Evolutionary conservation across 345 rosid species (phyloP).

Genomic region (Clarkia xantiana): DNA sequence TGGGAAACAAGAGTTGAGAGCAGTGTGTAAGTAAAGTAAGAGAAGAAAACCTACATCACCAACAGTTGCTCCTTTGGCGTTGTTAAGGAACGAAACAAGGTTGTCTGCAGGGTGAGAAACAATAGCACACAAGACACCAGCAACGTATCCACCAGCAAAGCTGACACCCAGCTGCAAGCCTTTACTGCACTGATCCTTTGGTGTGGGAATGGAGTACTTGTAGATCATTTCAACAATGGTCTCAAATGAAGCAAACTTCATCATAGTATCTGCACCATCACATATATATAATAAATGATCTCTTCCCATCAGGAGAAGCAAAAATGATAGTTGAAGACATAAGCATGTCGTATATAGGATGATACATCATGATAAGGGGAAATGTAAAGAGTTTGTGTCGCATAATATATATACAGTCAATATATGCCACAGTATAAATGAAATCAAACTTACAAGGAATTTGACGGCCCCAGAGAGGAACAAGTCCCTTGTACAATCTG

Average conservation of each 20-base stretch:
- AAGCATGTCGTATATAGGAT: no score
- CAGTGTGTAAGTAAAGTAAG: neutral
- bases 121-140: slow-evolving; percentile 69
- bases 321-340: neutral
- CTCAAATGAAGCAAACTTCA: slow-evolving; percentile 89
- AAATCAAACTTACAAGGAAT: slow-evolving; percentile 25
- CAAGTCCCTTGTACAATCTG: slow-evolving; percentile 22
- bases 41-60: slow-evolving; percentile 42
- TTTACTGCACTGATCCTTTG: slow-evolving; percentile 68
- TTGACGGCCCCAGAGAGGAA: slow-evolving; percentile 2
- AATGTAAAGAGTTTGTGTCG: neutral
- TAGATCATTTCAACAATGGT: slow-evolving; percentile 64
- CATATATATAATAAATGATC: neutral
- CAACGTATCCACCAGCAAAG: slow-evolving; percentile 85
- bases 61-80: slow-evolving; percentile 75
- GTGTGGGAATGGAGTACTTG: slow-evolving; percentile 60
- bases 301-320: neutral
- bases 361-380: no score
- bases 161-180: slow-evolving; percentile 75
- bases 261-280: slow-evolving; percentile 63
- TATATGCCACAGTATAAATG: neutral
- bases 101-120: slow-evolving; percentile 96
- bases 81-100: slow-evolving; percentile 89
- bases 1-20: neutral
- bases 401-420: neutral